Base-by-base conservation (phyloP, 768 basidiomycete species). In the Phaeotremella skinneri region DNA sequence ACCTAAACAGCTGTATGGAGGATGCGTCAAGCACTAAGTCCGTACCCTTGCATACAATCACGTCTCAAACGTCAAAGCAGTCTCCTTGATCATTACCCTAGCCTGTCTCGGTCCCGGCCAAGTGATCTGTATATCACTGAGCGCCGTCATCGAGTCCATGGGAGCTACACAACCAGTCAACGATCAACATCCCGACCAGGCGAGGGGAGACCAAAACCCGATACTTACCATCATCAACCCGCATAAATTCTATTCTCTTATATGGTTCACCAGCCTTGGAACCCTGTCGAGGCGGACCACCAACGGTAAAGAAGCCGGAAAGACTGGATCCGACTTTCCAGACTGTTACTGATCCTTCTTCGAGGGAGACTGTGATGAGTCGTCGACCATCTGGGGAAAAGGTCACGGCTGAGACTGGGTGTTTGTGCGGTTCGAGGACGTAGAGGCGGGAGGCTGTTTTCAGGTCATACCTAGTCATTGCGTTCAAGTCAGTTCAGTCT, bases 251-350 rank as follows among this genome's bases (percentile, higher is more conserved):
- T 50, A 93, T 81, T 2, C 85, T 87, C 78, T 94, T 98, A 81
- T 84, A 98, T 0, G 96, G 91, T 49, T 88, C 83, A 16, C 90
- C 88, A 25, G 83, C 80, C 66, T 85, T 83, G 6, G 73, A 74
- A 0, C 92, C 91, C 76, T 97, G 92, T 29, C 91, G 80, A 4
- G 96, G 94, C 1, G 91, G 93, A 5, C 87, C 88, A 1, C 93
- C 93, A 86, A 72, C 86, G 41, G 72, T 86, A 73, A 98, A 92
- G 75, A 98, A 85, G 63, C 91, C 92, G 23, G 86, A 81, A 63
- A 99, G 83, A 69, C 90, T 90, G 7, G 85, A 82, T 0, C 96
- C 94, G 4, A 97, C 92, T 71, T 97, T 97, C 96, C 96, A 99
- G 14, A 94, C 90, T 13, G 91, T 82, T 4, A 91, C 87, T 3